Percentiles rank a stretch among this genome's conserved stretches.
Conservation (phyloP, 345 rosid genomes). For the Citrus reticulata region DNA sequence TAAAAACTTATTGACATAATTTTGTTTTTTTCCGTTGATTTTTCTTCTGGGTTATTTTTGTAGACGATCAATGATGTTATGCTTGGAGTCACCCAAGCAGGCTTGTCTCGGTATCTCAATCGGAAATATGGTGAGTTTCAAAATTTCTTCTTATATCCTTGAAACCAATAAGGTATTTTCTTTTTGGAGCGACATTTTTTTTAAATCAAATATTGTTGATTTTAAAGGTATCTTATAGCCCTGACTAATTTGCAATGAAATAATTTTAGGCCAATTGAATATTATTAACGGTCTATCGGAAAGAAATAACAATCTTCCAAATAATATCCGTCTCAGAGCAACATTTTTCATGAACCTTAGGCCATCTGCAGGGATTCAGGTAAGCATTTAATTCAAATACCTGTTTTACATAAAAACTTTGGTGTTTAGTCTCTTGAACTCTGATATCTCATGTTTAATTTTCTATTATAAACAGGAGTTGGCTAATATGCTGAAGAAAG, state of each 20-base stretch:
- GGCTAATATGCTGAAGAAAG: slow-evolving; percentile 27
- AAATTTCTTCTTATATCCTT: background rate
- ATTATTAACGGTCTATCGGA: background rate
- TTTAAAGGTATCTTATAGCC: background rate
- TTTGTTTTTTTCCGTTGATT: background rate
- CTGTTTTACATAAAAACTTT: no score
- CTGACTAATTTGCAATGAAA: no score
- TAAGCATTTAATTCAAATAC: background rate
- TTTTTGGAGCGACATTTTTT: no score
- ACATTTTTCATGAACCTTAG: slow-evolving; percentile 34
- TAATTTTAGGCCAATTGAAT: background rate
- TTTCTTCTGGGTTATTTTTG: background rate
- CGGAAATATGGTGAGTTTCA: slow-evolving; percentile 25
- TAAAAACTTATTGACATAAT: no score
- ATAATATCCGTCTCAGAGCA: slow-evolving; percentile 27
- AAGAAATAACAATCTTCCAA: slow-evolving; percentile 11
- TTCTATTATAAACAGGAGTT: slow-evolving; percentile 15
- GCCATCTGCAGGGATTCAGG: slow-evolving; percentile 35
- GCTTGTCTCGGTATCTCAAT: slow-evolving; percentile 38
- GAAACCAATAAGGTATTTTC: no score
- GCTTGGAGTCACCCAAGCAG: slow-evolving; percentile 37
- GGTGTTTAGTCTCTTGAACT: no score
- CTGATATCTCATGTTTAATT: background rate
- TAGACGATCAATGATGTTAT: slow-evolving; percentile 40
- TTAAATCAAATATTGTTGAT: background rate